phyloP scores from a whole-genome alignment of 2,329 filamentous ascomycete genomes.

The Phaeosphaeriaceae sp. region DNA sequence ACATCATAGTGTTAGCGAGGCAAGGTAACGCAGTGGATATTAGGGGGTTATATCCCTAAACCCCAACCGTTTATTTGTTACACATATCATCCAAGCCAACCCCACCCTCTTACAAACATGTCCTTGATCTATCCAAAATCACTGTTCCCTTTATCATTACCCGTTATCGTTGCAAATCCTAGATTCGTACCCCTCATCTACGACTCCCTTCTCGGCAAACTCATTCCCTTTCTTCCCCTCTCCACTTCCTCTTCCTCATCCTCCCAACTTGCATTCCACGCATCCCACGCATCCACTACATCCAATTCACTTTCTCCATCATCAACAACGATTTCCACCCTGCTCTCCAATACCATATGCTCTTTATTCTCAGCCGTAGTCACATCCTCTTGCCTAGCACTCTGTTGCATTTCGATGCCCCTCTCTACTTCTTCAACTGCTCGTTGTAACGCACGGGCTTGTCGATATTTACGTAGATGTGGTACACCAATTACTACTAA shows the following conservation, averaged over 20 bases:
- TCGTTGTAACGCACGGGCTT: slow-evolving; percentile 20
- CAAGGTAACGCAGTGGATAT: too few relatives aligned
- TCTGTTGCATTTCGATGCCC: slow-evolving; percentile 7
- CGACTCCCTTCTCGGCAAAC: slow-evolving; percentile 24
- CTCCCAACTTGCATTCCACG: slow-evolving; percentile 10
- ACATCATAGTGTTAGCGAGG: too few relatives aligned
- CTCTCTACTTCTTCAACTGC: slow-evolving; percentile 30
- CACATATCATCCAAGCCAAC: too few relatives aligned
- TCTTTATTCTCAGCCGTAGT: slow-evolving; percentile 20
- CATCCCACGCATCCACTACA: slow-evolving; percentile 12
- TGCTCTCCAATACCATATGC: slow-evolving; percentile 32
- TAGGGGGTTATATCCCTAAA: too few relatives aligned
- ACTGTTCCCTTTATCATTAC: too few relatives aligned
- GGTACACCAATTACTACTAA: slow-evolving; percentile 15
- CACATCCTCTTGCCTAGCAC: background rate
- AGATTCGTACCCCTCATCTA: background rate
- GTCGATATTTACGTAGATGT: slow-evolving; percentile 24
- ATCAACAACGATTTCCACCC: slow-evolving; percentile 31
- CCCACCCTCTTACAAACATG: too few relatives aligned
- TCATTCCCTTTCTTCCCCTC: slow-evolving; percentile 18
- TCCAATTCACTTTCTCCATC: slow-evolving; percentile 13
- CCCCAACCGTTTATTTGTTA: too few relatives aligned
- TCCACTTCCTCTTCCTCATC: slow-evolving; percentile 11
- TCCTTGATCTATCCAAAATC: too few relatives aligned
- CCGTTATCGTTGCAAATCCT: too few relatives aligned